phyloP scores from a whole-genome alignment of 2,329 filamentous ascomycete genomes.

The Clarireedia paspali region DNA sequence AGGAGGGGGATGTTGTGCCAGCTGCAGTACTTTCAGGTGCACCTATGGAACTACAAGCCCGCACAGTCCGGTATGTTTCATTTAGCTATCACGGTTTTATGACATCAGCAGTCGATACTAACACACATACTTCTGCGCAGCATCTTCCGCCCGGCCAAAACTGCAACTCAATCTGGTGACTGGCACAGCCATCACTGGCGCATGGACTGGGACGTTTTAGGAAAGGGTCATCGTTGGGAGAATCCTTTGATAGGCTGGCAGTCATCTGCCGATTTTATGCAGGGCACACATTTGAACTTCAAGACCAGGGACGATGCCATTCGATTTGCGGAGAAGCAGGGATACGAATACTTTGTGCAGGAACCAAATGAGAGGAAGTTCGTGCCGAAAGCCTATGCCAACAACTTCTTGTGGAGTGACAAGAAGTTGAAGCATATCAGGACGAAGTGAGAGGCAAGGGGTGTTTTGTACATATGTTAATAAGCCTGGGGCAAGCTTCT shows the following conservation, averaged over 20 bases:
- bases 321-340: conserved; percentile 93
- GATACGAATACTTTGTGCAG: conserved; percentile 98
- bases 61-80: conserved; percentile 73
- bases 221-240: conserved; percentile 95
- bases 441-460: conserved; percentile 55
- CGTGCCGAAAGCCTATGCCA: conserved; percentile 87
- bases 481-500: too few species aligned
- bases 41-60: conserved; percentile 85
- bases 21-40: conserved; percentile 87
- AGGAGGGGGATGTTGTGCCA: conserved; percentile 64
- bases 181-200: conserved; percentile 84
- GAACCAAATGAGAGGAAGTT: conserved; percentile 87
- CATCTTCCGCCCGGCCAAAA: conserved; percentile 86
- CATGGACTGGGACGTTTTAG: conserved; percentile 95
- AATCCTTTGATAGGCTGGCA: conserved; percentile 99
- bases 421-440: conserved; percentile 83
- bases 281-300: conserved; percentile 87
- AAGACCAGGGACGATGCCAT: conserved; percentile 92
- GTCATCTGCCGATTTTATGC: conserved; percentile 89
- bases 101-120: conserved; percentile 9
- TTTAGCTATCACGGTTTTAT: too few species aligned
- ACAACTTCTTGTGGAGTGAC: conserved; percentile 84
- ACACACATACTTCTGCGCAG: conserved; percentile 38
- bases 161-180: conserved; percentile 90
- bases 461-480: conserved; percentile 9